phyloP scores from a whole-genome alignment of 1,284 basidiomycete species.

The Rhodotorula sp. region DNA sequence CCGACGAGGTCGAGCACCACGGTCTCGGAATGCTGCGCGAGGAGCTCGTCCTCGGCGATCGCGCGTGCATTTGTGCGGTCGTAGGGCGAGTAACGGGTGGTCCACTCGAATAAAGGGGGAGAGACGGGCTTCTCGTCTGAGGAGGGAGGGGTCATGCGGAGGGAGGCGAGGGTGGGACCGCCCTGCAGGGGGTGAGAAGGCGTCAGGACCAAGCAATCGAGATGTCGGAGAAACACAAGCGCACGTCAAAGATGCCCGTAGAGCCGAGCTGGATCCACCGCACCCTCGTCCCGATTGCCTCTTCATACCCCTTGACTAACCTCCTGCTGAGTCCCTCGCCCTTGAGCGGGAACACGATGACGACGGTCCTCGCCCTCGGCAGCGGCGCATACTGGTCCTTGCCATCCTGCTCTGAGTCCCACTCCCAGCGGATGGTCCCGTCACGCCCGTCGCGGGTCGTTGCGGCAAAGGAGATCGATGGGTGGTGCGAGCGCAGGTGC shows the following conservation, averaged over 20 bases:
- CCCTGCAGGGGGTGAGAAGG: constrained; percentile 22
- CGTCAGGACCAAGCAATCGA: not conserved
- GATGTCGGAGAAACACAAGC: constrained; percentile 36
- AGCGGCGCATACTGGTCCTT: constrained; percentile 56
- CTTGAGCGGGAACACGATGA: constrained; percentile 66
- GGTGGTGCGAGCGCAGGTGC: constrained; percentile 52
- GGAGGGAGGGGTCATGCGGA: not conserved
- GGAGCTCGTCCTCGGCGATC: constrained; percentile 60
- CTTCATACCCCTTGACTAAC: constrained; percentile 51
- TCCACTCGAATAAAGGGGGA: constrained; percentile 51
- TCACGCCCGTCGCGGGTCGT: constrained; percentile 60
- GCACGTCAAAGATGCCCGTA: constrained; percentile 65
- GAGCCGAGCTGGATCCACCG: constrained; percentile 65
- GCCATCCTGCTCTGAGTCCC: constrained; percentile 51
- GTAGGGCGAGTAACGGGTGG: constrained; percentile 59
- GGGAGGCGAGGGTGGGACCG: constrained; percentile 42
- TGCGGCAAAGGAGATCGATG: constrained; percentile 57
- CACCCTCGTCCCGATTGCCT: constrained; percentile 24
- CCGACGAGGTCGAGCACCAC: constrained; percentile 66
- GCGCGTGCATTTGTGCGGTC: constrained; percentile 55
- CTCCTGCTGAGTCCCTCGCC: constrained; percentile 55
- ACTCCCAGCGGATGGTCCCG: constrained; percentile 48
- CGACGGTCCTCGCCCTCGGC: constrained; percentile 62
- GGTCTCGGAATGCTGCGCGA: constrained; percentile 53
- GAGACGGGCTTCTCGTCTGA: not conserved